Evolutionary conservation across 1,284 basidiomycete genomes (phyloP), one percentile per base, ranked within the genome.

Genomic region (Leccinum pseudoinsigne): DNA sequence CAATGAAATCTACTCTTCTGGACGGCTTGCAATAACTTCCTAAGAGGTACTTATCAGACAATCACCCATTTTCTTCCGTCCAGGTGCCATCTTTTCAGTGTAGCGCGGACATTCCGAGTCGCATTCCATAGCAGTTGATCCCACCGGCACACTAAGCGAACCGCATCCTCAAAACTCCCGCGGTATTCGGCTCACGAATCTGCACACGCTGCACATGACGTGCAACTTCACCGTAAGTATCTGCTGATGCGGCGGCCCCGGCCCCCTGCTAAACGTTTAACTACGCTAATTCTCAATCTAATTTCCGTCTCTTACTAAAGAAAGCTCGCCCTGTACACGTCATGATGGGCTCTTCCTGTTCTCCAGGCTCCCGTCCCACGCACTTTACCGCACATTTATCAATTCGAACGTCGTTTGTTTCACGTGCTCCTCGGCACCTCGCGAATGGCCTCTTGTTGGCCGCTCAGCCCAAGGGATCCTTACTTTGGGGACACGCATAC

Each of bases 271-370:
- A 72, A 77, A 76, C 66, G 74, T 66, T 64, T 74, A 76, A 77
- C 72, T 64, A 76, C 65, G 65, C 64, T 77, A 74, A 76, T 70
- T 74, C 64, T 8, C 64, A 72, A 68, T 76, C 72, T 64, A 67
- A 65, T 71, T 56, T 69, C 62, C 62, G 62, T 62, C 51, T 70
- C 63, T 69, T 70, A 72, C 69, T 36, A 63, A 72, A 65, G 56
- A 40, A 47, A 31, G 55, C 38, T 47, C 57, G 36, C 31, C 38
- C 28, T 61, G 62, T 64, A 69, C 66, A 73, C 71, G 70, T 72
- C 72, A 74, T 64, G 64, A 60, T 58, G 58, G 57, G 31, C 57
- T 54, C 14, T 28, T 31, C 28, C 45, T 62, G n/a, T 23, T 21
- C 60, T 54, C 58, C 66, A 62, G 45, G 31, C 58, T 58, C 58